A percentile compares a stretch with the other conserved stretches of the same genome.
phyloP scores from a whole-genome alignment of 257 asterid species.

The Solanum etuberosum region DNA sequence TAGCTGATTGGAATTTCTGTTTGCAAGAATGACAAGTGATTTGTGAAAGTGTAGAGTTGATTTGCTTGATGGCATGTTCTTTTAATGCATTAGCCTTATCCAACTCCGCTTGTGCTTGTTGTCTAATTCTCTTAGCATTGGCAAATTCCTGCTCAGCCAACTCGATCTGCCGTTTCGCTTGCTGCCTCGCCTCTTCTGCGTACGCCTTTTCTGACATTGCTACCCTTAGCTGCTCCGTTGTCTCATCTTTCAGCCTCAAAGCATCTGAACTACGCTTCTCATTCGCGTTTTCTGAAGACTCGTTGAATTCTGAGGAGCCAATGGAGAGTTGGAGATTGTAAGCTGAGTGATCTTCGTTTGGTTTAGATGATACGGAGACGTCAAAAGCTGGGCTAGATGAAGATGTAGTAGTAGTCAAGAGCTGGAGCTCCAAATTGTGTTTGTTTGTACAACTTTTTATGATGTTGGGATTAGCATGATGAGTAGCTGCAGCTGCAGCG shows the following conservation, averaged over 20 bases:
- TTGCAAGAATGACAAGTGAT: constrained; percentile 65
- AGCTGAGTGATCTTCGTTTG: constrained; percentile 22
- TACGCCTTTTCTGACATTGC: constrained; percentile 59
- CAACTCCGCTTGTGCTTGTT: constrained; percentile 60
- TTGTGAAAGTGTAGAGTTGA: constrained; percentile 37
- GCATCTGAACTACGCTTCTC: constrained; percentile 15
- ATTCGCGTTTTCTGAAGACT: not conserved
- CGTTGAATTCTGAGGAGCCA: constrained; percentile 22
- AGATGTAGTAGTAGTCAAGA: constrained; percentile 9
- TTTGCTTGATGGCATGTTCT: constrained; percentile 47
- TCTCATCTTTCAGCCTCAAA: constrained; percentile 20
- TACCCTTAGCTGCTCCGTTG: constrained; percentile 26
- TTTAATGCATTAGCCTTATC: constrained; percentile 47
- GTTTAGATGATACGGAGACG: constrained; percentile 2
- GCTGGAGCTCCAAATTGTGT: constrained; percentile 34
- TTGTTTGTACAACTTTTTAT: not conserved
- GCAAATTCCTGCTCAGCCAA: constrained; percentile 65
- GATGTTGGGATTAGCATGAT: not conserved
- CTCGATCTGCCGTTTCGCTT: constrained; percentile 59
- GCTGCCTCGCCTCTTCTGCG: constrained; percentile 64
- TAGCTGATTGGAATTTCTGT: constrained; percentile 30
- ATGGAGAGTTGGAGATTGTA: constrained; percentile 30
- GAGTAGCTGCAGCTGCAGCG: not conserved
- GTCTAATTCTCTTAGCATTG: constrained; percentile 65
- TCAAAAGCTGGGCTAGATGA: not conserved